A percentile compares a stretch with the other conserved stretches of the same genome.
Conservation (phyloP, 2,329 filamentous ascomycete genomes). For the Fusarium sp. region DNA sequence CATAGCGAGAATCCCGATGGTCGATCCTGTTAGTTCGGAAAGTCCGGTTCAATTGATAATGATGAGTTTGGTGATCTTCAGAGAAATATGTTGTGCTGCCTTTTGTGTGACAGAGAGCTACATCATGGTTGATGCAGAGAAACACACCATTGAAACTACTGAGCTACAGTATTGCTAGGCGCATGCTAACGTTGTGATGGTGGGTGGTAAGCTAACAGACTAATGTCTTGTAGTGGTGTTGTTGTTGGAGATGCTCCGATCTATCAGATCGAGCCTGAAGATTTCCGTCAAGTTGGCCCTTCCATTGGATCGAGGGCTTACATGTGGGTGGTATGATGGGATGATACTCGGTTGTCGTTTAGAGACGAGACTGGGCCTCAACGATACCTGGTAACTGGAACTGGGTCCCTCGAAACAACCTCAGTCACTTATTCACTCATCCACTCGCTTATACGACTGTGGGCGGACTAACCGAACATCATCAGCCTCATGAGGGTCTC, state of each 20-base stretch:
- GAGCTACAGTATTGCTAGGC: background rate
- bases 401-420: background rate
- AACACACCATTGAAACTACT: slow-evolving; percentile 14
- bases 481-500: background rate
- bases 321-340: slow-evolving; percentile 3
- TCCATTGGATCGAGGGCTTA: slow-evolving; percentile 3
- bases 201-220: background rate
- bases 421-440: background rate
- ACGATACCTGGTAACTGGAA: slow-evolving; percentile 9
- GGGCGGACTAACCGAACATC: background rate
- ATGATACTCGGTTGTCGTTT: background rate
- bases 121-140: slow-evolving; percentile 11
- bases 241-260: slow-evolving; percentile 32
- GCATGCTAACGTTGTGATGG: background rate
- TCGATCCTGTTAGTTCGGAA: slow-evolving; percentile 13
- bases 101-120: slow-evolving; percentile 20
- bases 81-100: background rate
- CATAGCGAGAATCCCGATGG: slow-evolving; percentile 6
- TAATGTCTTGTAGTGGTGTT: slow-evolving; percentile 2
- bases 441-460: background rate
- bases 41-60: slow-evolving; percentile 14
- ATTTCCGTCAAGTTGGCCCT: slow-evolving; percentile 1
- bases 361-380: slow-evolving; percentile 1
- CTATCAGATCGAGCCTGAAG: slow-evolving; percentile 32
- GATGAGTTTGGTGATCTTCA: slow-evolving; percentile 1